Evolutionary conservation across 1,284 basidiomycete genomes (phyloP).

Genomic region (Ganoderma boninense): DNA sequence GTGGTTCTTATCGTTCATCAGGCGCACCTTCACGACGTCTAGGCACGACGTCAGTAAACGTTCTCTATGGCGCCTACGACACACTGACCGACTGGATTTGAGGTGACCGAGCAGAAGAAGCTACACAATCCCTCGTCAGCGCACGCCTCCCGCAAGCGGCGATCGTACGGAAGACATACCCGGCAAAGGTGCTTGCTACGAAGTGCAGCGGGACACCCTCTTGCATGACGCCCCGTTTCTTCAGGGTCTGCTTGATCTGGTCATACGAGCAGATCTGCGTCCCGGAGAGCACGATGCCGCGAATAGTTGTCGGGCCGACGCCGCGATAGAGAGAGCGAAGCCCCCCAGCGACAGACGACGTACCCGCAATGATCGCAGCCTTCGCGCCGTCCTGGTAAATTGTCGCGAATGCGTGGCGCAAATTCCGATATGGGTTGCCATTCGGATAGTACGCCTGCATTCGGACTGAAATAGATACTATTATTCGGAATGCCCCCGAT

Average conservation of each 20-base stretch:
- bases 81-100: conserved; percentile 48
- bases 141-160: not conserved
- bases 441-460: conserved; percentile 50
- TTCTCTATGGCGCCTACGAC: not conserved
- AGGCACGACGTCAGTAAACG: not conserved
- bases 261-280: conserved; percentile 52
- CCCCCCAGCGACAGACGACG: conserved; percentile 36
- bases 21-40: conserved; percentile 51
- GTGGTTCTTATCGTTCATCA: conserved; percentile 51
- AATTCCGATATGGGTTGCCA: conserved; percentile 45
- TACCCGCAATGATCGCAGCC: conserved; percentile 18
- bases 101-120: conserved; percentile 49
- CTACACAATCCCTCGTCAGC: conserved; percentile 24
- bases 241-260: conserved; percentile 48
- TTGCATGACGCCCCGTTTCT: conserved; percentile 43
- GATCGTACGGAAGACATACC: conserved; percentile 31
- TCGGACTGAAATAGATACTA: conserved; percentile 38
- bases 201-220: conserved; percentile 47
- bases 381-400: conserved; percentile 45
- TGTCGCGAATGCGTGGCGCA: conserved; percentile 44
- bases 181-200: conserved; percentile 48
- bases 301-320: conserved; percentile 47
- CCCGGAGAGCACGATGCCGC: conserved; percentile 46
- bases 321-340: conserved; percentile 46
- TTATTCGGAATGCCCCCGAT: not conserved